Evolutionary conservation across 2,329 filamentous ascomycete species (phyloP), one percentile per base, ranked within the genome.

Genomic region (Chrysoporthe deuterocubensis): DNA sequence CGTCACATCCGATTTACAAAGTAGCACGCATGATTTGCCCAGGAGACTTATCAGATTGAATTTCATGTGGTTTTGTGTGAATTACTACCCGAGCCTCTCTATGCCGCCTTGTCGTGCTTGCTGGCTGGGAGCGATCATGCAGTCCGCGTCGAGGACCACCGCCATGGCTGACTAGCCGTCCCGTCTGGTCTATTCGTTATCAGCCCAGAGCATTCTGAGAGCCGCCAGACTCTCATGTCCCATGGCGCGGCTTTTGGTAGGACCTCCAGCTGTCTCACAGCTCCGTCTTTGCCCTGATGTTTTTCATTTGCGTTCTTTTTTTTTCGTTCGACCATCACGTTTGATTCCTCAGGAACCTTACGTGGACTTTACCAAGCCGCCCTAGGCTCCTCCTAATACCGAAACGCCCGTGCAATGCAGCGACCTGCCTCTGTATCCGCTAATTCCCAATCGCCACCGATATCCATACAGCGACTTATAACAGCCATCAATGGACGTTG

Each of bases 371-470:
- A n/a, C 40, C 18, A 40, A 18, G 54, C 34, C 54, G 34, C 7
- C 54, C 34, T 32, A 11, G 48, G 34, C 40, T 34, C 40, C 40
- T 61, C 66, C 37, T 58, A 67, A 71, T 73, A 67, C 76, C 77
- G 70, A 75, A 77, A 79, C 77, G 77, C 77, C 77, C 75, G 71
- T 78, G 76, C 76, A 78, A 79, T 79, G 77, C 77, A 78, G 75
- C 74, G 71, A 77, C 75, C 74, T 73, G 70, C 70, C 70, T 70
- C 70, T 73, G 71, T 72, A 71, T 70, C 71, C 72, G 71, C 72
- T 69, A 56, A 69, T 71, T 71, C 70, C 71, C 71, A 65, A 67
- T 72, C 68, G 72, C 70, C 48, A 62, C 59, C 64, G 52, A 40
- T 46, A 65, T 57, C 50, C 32, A 62, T 50, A 16, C 48, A 54